Evolutionary conservation across 345 rosid species (phyloP).

Genomic region (Lumnitzera littorea): DNA sequence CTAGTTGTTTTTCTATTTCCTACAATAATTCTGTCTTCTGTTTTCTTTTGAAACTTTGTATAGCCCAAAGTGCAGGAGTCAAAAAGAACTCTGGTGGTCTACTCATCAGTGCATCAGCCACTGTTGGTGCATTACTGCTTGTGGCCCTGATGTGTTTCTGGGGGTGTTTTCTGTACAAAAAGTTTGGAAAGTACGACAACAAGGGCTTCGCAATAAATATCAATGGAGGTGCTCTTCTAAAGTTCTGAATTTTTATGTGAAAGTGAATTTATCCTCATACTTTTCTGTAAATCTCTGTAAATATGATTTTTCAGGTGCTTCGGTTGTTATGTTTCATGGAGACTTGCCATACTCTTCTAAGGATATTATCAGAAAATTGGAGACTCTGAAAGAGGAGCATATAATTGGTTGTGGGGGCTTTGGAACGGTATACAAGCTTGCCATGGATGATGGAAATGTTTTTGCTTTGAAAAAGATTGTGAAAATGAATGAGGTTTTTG

Average conservation of each 20-base stretch:
- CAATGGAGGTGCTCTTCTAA: slow-evolving; percentile 58
- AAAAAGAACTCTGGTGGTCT: slow-evolving; percentile 70
- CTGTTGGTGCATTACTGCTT: slow-evolving; percentile 89
- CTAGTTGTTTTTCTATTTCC: no score
- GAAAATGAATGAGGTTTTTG: slow-evolving; percentile 85
- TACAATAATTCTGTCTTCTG: background rate
- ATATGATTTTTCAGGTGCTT: slow-evolving; percentile 62
- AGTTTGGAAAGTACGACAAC: slow-evolving; percentile 79
- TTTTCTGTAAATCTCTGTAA: background rate
- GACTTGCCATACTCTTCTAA: slow-evolving; percentile 94
- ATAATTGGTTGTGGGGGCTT: slow-evolving; percentile 92
- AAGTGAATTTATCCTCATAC: no score
- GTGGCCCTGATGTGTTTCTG: slow-evolving; percentile 99
- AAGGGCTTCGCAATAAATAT: slow-evolving; percentile 75
- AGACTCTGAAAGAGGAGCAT: slow-evolving; percentile 77
- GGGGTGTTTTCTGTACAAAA: slow-evolving; percentile 98
- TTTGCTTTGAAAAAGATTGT: slow-evolving; percentile 87
- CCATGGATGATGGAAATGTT: slow-evolving; percentile 92
- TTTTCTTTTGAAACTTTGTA: slow-evolving; percentile 18
- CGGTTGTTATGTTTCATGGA: slow-evolving; percentile 96
- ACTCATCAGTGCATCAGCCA: slow-evolving; percentile 89
- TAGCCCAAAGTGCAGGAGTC: slow-evolving; percentile 58
- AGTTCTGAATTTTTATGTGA: background rate
- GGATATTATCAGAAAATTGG: slow-evolving; percentile 89
- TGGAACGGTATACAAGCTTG: slow-evolving; percentile 90